These are phyloP conservation scores for Claviceps sp. DNA, from an alignment of 2,329 filamentous ascomycete species.

Conservation along the genomic window DNA sequence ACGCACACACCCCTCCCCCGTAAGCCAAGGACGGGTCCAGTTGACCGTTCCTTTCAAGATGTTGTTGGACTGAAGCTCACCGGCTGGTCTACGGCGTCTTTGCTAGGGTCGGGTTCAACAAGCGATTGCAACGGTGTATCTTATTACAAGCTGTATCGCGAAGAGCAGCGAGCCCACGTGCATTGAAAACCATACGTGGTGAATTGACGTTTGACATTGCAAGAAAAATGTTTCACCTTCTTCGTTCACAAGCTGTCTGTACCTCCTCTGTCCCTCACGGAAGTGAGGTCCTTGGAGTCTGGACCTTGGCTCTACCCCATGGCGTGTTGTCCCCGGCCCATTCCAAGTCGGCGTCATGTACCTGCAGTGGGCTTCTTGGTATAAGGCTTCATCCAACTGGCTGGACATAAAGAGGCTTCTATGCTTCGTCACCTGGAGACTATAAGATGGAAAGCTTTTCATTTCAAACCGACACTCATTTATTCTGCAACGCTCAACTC, in stretches of 20 bases:
- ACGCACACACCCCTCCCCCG: background rate
- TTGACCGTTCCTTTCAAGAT: background rate
- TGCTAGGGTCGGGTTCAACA: background rate
- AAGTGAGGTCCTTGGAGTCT: background rate
- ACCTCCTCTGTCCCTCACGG: conserved; percentile 1
- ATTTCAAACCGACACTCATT: background rate
- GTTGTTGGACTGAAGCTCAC: background rate
- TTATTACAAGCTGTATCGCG: conserved; percentile 1
- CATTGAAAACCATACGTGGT: background rate
- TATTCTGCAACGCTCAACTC: background rate
- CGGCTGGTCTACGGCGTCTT: background rate
- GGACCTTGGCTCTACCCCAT: background rate
- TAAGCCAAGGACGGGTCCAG: background rate
- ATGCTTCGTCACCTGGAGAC: background rate
- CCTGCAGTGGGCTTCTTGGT: background rate
- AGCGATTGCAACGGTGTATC: background rate
- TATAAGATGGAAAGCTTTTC: no score
- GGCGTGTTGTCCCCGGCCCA: background rate
- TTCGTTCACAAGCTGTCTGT: background rate
- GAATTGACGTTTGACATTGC: background rate
- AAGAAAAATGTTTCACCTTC: conserved; percentile 1
- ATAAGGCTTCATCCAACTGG: background rate
- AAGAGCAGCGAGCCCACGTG: conserved; percentile 1
- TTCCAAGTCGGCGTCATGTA: background rate
- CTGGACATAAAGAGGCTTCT: background rate